Evolutionary conservation across 179 eudicot genomes (phyloP).

Genomic region (Vitellaria paradoxa): DNA sequence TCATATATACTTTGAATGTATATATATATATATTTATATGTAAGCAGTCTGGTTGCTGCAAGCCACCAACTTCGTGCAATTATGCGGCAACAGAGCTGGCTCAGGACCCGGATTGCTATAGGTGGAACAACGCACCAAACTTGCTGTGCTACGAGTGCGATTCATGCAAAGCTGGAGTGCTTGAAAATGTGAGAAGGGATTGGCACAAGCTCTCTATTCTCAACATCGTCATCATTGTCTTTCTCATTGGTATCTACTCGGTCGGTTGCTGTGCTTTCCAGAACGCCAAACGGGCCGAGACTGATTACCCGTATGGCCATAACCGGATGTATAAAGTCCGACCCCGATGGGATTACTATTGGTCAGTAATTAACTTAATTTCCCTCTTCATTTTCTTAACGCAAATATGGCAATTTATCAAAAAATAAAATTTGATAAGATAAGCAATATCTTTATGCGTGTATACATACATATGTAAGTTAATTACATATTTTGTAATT

Average conservation of each 20-base stretch:
- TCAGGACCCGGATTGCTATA: slow-evolving; percentile 35
- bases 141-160: slow-evolving; percentile 65
- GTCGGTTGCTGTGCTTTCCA: slow-evolving; percentile 83
- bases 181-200: slow-evolving; percentile 52
- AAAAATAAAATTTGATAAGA: too few relatives aligned
- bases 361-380: slow-evolving; percentile 34
- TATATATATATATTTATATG: too few relatives aligned
- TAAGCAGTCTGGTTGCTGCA: slow-evolving; percentile 76
- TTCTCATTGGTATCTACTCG: slow-evolving; percentile 64
- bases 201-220: slow-evolving; percentile 87
- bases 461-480: too few relatives aligned
- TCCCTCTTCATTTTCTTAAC: too few relatives aligned
- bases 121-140: slow-evolving; percentile 59
- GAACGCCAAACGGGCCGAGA: slow-evolving; percentile 58
- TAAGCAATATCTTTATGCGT: too few relatives aligned
- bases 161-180: slow-evolving; percentile 84
- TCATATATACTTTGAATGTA: too few relatives aligned
- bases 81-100: slow-evolving; percentile 34
- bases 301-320: slow-evolving; percentile 69
- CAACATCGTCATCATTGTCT: slow-evolving; percentile 50
- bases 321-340: slow-evolving; percentile 72
- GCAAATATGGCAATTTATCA: too few relatives aligned
- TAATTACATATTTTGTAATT: too few relatives aligned
- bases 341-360: slow-evolving; percentile 85
- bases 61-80: slow-evolving; percentile 73